Percentiles rank a stretch among this genome's conserved stretches.
Evolutionary conservation across 257 asterid species (phyloP).

Genomic region (Solanum dulcamara): DNA sequence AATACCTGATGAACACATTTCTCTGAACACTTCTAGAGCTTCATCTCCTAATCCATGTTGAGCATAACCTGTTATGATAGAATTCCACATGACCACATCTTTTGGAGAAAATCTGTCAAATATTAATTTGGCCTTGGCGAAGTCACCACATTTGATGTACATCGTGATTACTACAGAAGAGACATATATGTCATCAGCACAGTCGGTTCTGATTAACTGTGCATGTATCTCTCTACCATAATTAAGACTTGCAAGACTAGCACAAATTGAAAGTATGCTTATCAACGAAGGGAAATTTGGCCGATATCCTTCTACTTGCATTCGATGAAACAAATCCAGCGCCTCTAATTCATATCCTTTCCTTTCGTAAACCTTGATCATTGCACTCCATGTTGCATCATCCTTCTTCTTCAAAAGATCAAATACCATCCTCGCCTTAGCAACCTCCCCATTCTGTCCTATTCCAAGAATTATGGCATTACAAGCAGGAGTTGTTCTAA

Average conservation of each 20-base stretch:
- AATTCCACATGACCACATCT: constrained; percentile 71
- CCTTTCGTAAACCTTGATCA: constrained; percentile 56
- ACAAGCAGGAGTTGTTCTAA: constrained; percentile 38
- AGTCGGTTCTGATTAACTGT: constrained; percentile 24
- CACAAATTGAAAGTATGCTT: constrained; percentile 59
- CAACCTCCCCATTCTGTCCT: constrained; percentile 40
- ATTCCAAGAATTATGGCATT: constrained; percentile 49
- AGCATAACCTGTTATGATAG: constrained; percentile 65
- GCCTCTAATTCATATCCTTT: constrained; percentile 56
- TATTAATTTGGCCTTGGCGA: constrained; percentile 33
- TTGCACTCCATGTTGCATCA: constrained; percentile 58
- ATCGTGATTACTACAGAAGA: constrained; percentile 48
- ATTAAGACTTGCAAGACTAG: constrained; percentile 50
- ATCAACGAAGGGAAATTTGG: constrained; percentile 49
- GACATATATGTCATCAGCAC: constrained; percentile 36
- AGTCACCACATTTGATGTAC: constrained; percentile 77
- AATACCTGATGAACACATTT: constrained; percentile 31
- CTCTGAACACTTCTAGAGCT: constrained; percentile 37
- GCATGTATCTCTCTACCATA: constrained; percentile 66
- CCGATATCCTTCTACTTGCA: constrained; percentile 42
- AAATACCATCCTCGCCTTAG: constrained; percentile 39
- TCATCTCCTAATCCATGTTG: constrained; percentile 58
- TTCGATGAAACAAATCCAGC: constrained; percentile 35
- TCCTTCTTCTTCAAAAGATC: constrained; percentile 49
- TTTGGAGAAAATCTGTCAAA: constrained; percentile 36